phyloP scores from a whole-genome alignment of 2,329 filamentous ascomycete species.

The Periconia macrospinosa region DNA sequence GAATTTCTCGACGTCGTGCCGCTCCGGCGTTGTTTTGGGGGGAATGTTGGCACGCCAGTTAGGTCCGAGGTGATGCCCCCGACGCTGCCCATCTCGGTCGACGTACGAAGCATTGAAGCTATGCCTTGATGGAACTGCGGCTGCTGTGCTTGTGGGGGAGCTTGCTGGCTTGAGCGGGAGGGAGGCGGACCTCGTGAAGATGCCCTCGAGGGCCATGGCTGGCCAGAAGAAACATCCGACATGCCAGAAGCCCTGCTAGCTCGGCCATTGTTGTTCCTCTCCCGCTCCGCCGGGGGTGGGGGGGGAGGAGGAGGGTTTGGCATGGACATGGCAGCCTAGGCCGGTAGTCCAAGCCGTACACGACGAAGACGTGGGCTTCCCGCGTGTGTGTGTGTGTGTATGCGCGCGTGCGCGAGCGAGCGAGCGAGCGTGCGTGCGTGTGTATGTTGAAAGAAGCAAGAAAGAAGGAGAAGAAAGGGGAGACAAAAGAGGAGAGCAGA shows the following conservation, averaged over 20 bases:
- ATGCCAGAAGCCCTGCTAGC: conserved; percentile 52
- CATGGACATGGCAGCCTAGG: conserved; percentile 47
- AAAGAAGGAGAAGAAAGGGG: not conserved
- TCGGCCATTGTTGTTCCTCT: conserved; percentile 50
- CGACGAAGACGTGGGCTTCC: not conserved
- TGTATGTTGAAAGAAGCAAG: not conserved
- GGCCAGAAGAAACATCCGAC: conserved; percentile 42
- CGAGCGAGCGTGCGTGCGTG: too few relatives aligned
- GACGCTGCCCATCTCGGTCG: conserved; percentile 52
- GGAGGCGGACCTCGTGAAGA: conserved; percentile 29
- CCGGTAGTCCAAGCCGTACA: not conserved
- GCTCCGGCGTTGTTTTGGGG: conserved; percentile 37
- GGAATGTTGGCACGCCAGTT: conserved; percentile 41
- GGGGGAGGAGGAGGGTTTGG: too few relatives aligned
- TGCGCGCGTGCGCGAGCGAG: too few relatives aligned
- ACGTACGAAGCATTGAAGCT: conserved; percentile 54
- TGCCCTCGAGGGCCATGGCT: conserved; percentile 29
- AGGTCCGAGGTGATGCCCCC: conserved; percentile 42
- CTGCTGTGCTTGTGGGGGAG: conserved; percentile 15
- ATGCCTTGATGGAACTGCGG: conserved; percentile 37
- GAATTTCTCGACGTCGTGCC: conserved; percentile 42
- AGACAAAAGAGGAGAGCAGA: too few relatives aligned
- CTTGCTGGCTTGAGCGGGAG: conserved; percentile 15
- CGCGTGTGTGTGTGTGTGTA: too few relatives aligned
- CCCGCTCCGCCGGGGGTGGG: conserved; percentile 34